Conservation (phyloP, 345 rosid genomes). For the Turnera subulata region DNA sequence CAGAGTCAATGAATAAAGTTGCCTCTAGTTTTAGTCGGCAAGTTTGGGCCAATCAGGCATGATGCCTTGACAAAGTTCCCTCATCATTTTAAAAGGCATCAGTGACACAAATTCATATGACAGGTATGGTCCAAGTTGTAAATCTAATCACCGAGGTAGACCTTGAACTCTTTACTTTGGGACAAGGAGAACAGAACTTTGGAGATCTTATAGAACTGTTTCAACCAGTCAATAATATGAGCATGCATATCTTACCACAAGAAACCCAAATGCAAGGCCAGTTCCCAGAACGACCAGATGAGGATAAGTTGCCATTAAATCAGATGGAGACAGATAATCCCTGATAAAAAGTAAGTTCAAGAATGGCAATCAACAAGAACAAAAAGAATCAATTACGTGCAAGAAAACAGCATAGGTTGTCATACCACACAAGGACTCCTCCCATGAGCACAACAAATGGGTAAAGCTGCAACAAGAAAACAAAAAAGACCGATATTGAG, state of each 20-base stretch:
- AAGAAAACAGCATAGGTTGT: conserved; percentile 4
- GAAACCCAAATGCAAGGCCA: conserved; percentile 98
- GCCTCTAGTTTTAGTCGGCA: no score
- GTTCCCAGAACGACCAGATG: conserved; percentile 87
- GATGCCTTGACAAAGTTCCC: no score
- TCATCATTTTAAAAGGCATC: no score
- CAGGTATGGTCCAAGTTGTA: no score
- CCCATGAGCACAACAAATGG: conserved; percentile 71
- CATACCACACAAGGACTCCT: conserved; percentile 84
- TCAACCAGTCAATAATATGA: no score
- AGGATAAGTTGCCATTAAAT: conserved; percentile 71
- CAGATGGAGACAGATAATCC: conserved; percentile 81
- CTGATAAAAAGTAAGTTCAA: conserved; percentile 26
- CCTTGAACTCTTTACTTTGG: no score
- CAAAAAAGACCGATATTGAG: conserved; percentile 12
- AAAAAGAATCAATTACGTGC: conserved; percentile 1
- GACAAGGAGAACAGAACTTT: no score
- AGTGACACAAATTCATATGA: no score
- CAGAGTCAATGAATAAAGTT: no score
- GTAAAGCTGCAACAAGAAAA: conserved; percentile 53
- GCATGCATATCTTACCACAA: conserved; percentile 56
- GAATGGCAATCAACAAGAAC: not conserved
- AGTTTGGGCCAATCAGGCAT: no score
- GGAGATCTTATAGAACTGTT: no score
- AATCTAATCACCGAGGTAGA: no score